phyloP scores from a whole-genome alignment of 164 flowering plant genomes.

The Macadamia integrifolia region DNA sequence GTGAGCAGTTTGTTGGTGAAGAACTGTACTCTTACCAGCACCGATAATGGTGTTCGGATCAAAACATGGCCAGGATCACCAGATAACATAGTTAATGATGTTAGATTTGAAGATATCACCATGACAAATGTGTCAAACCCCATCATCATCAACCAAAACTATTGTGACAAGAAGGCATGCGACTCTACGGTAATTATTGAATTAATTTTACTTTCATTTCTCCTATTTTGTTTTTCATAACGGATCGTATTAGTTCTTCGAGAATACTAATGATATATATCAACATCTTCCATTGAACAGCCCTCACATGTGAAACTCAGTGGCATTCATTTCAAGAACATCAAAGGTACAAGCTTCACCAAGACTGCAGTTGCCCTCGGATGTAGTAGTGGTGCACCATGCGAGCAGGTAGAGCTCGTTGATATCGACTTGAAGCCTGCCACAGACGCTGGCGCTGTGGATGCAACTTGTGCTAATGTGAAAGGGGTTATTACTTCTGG shows the following conservation, averaged over 20 bases:
- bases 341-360: slow-evolving; percentile 35
- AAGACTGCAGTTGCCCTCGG: slow-evolving; percentile 21
- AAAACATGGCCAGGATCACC: slow-evolving; percentile 30
- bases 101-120: slow-evolving; percentile 22
- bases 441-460: too few relatives aligned
- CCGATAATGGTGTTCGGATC: slow-evolving; percentile 34
- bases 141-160: slow-evolving; percentile 36
- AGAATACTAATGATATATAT: background rate
- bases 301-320: slow-evolving; percentile 36
- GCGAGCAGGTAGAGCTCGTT: slow-evolving; percentile 22
- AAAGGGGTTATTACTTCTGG: too few relatives aligned
- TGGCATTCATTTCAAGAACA: slow-evolving; percentile 28
- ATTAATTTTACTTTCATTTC: too few relatives aligned
- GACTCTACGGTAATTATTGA: slow-evolving; percentile 7
- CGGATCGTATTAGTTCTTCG: too few relatives aligned
- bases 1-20: slow-evolving; percentile 23
- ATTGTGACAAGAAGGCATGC: slow-evolving; percentile 24
- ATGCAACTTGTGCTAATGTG: too few relatives aligned
- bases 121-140: slow-evolving; percentile 33
- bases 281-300: slow-evolving; percentile 3
- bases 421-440: slow-evolving; percentile 21
- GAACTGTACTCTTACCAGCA: slow-evolving; percentile 30
- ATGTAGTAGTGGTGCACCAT: slow-evolving; percentile 35
- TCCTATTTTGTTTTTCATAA: too few relatives aligned
- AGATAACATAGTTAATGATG: slow-evolving; percentile 22